Percentiles rank a stretch among this genome's conserved stretches.
phyloP scores from a whole-genome alignment of 2,329 filamentous ascomycete genomes.

The Lachnellula willkommii region DNA sequence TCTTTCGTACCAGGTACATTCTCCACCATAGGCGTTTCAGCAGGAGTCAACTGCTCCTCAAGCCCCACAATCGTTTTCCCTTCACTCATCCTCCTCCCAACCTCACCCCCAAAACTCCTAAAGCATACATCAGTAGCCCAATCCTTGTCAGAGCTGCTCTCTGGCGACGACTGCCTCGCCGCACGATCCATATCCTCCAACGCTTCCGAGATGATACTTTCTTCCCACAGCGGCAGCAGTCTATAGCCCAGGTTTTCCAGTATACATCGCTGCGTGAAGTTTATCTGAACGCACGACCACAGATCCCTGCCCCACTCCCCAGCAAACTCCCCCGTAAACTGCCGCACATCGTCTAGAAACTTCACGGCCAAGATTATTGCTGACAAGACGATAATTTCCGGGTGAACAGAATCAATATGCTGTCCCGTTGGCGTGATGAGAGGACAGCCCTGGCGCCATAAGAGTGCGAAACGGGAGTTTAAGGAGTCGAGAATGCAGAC shows the following conservation, averaged over 20 bases:
- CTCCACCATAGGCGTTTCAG: constrained; percentile 15
- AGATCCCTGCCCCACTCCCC: constrained; percentile 47
- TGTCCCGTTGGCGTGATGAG: constrained; percentile 34
- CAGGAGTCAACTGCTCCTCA: constrained; percentile 17
- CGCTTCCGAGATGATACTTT: constrained; percentile 52
- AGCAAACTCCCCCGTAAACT: constrained; percentile 49
- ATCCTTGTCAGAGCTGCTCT: constrained; percentile 12
- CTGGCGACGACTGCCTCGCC: constrained; percentile 23
- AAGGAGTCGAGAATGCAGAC: constrained; percentile 63
- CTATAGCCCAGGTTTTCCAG: constrained; percentile 60
- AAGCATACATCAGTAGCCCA: constrained; percentile 16
- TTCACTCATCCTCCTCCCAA: not conserved
- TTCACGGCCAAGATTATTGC: constrained; percentile 61
- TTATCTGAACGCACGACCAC: constrained; percentile 59
- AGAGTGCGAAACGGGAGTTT: constrained; percentile 55
- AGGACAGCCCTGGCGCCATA: constrained; percentile 57
- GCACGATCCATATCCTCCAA: constrained; percentile 61
- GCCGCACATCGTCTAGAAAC: constrained; percentile 56
- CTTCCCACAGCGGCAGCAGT: constrained; percentile 55
- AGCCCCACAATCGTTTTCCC: constrained; percentile 12
- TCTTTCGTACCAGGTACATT: constrained; percentile 13
- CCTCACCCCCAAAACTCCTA: constrained; percentile 3
- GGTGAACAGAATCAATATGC: constrained; percentile 56
- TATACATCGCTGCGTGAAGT: constrained; percentile 57
- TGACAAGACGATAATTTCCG: constrained; percentile 58